Evolutionary conservation across 169 alveolate genomes (phyloP).

Genomic region (Plasmodium inui): DNA sequence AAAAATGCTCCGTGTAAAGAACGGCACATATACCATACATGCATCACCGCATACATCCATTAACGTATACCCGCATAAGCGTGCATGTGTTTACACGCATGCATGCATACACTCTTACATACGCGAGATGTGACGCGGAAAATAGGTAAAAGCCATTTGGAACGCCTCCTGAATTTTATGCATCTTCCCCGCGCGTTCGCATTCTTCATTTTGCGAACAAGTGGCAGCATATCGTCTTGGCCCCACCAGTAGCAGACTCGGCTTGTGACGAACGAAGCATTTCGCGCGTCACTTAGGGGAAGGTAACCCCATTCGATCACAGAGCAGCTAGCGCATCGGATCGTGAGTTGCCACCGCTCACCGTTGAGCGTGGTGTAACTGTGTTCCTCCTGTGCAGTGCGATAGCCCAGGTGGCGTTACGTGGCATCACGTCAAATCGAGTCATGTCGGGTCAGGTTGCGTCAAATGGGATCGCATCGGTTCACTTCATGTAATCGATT

Average conservation of each 20-base stretch:
- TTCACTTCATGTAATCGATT: background rate
- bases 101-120: background rate
- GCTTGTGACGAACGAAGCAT: background rate
- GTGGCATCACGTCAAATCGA: background rate
- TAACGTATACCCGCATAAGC: background rate
- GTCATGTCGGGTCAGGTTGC: no score
- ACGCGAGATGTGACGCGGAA: background rate
- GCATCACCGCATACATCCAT: background rate
- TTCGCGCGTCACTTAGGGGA: background rate
- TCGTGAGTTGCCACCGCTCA: background rate
- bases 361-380: background rate
- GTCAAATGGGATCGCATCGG: background rate
- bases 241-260: background rate
- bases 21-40: background rate
- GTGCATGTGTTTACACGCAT: background rate
- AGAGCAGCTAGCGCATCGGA: background rate
- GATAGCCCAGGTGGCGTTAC: background rate
- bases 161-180: background rate
- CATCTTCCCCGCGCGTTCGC: background rate
- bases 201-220: background rate
- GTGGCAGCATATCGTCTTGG: constrained; percentile 2
- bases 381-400: background rate
- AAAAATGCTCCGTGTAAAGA: background rate
- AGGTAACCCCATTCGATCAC: background rate
- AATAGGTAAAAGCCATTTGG: background rate